Percentiles rank a stretch among this genome's conserved stretches.
Evolutionary conservation across 2,329 filamentous ascomycete genomes (phyloP).

Genomic region (Exophiala spinifera): DNA sequence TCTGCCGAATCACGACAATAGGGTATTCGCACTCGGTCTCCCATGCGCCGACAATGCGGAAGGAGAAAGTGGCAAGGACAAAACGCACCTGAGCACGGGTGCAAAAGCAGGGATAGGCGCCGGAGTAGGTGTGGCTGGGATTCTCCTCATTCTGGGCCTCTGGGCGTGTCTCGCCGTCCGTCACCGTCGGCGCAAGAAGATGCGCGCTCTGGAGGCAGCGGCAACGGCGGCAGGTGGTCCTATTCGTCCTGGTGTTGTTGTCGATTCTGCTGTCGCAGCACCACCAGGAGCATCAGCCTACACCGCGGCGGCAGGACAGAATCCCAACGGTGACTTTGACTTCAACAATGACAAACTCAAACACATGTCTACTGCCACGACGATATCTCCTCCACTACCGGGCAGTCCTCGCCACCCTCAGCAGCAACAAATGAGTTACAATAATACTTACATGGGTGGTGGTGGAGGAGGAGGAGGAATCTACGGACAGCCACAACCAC

Average conservation of each 20-base stretch:
- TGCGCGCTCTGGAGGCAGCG: constrained; percentile 9
- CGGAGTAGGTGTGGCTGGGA: constrained; percentile 41
- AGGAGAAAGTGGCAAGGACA: constrained; percentile 7
- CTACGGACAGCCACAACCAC: neutral
- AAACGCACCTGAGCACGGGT: constrained; percentile 25
- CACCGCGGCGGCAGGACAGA: neutral
- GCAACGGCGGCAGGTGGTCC: constrained; percentile 9
- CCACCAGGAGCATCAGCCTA: too few relatives aligned
- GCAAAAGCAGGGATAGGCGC: constrained; percentile 35
- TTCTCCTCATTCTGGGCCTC: constrained; percentile 15
- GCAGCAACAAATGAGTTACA: neutral
- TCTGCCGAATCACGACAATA: neutral
- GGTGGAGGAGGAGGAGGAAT: neutral
- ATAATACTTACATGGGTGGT: too few relatives aligned
- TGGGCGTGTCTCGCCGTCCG: constrained; percentile 14
- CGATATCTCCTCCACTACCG: neutral
- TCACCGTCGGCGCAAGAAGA: constrained; percentile 10
- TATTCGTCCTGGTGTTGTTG: neutral
- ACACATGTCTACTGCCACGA: constrained; percentile 14
- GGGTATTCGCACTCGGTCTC: constrained; percentile 22
- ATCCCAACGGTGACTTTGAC: too few relatives aligned
- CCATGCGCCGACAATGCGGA: constrained; percentile 16
- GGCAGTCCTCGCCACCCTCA: constrained; percentile 15
- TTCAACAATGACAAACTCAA: constrained; percentile 10
- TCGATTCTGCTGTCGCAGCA: too few relatives aligned